Percentiles rank a stretch among this genome's conserved stretches.
These are phyloP conservation scores for Durotheca rogersii DNA, from an alignment of 495 filamentous ascomycete species.

Conservation along the genomic window DNA sequence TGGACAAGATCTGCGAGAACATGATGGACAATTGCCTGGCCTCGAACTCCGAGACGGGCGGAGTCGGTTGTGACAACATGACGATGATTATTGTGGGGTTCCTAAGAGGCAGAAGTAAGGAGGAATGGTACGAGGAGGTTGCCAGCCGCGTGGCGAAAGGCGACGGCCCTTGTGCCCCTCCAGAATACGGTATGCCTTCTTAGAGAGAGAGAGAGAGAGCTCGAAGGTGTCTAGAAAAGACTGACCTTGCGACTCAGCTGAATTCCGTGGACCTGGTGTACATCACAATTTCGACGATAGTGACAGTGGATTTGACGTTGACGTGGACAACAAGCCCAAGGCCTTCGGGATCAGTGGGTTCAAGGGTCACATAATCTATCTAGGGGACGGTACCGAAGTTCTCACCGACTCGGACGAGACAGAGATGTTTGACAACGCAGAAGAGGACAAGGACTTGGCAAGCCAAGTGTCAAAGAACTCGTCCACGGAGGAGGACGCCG, in stretches of 20 bases:
- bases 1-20: slow-evolving; percentile 94
- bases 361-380: slow-evolving; percentile 82
- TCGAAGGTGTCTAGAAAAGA: slow-evolving; percentile 51
- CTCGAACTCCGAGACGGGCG: slow-evolving; percentile 94
- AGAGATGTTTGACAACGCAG: slow-evolving; percentile 87
- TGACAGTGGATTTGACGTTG: slow-evolving; percentile 87
- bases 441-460: slow-evolving; percentile 75
- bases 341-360: slow-evolving; percentile 60
- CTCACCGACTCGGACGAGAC: slow-evolving; percentile 81
- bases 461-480: slow-evolving; percentile 53
- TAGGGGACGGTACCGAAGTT: slow-evolving; percentile 91
- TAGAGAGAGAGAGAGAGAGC: slow-evolving; percentile 45
- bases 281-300: slow-evolving; percentile 92
- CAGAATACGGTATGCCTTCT: slow-evolving; percentile 91
- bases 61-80: slow-evolving; percentile 99
- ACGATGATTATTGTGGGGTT: slow-evolving; percentile 92
- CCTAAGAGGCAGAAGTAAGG: slow-evolving; percentile 85
- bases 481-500: slow-evolving; percentile 25
- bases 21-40: slow-evolving; percentile 99
- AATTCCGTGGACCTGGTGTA: slow-evolving; percentile 89
- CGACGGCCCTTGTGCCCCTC: slow-evolving; percentile 97
- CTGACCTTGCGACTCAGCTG: slow-evolving; percentile 62
- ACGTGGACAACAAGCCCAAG: slow-evolving; percentile 59
- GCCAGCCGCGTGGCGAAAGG: slow-evolving; percentile 91
- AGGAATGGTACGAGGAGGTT: slow-evolving; percentile 97